Conservation (phyloP, 2,329 filamentous ascomycete genomes). For the Gnomoniopsis sp. region DNA sequence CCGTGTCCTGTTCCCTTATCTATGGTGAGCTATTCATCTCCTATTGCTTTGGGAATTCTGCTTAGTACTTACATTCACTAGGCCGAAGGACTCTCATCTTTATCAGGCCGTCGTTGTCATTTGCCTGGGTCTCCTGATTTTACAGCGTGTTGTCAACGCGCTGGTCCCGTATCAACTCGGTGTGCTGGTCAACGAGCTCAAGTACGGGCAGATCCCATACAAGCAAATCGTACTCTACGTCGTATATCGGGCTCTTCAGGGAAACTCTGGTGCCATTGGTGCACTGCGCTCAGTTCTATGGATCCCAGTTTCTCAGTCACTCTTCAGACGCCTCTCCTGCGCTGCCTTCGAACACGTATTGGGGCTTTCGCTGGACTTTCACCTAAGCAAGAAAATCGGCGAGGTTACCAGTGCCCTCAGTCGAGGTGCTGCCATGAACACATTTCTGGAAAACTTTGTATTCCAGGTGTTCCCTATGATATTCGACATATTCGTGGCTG, state of each 20-base stretch:
- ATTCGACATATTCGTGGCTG: slow-evolving; percentile 46
- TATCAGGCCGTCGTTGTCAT: slow-evolving; percentile 39
- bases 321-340: slow-evolving; percentile 39
- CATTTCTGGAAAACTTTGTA: slow-evolving; percentile 44
- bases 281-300: slow-evolving; percentile 41
- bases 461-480: slow-evolving; percentile 51
- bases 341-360: slow-evolving; percentile 47
- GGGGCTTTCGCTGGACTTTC: slow-evolving; percentile 46
- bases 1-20: slow-evolving; percentile 40
- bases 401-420: slow-evolving; percentile 48
- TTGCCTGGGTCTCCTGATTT: slow-evolving; percentile 37
- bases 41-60: slow-evolving; percentile 11
- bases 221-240: slow-evolving; percentile 41
- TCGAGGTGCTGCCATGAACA: slow-evolving; percentile 45
- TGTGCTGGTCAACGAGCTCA: slow-evolving; percentile 36
- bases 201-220: slow-evolving; percentile 38
- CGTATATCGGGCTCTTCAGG: slow-evolving; percentile 41
- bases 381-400: slow-evolving; percentile 47
- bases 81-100: slow-evolving; percentile 36
- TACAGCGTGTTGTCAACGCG: slow-evolving; percentile 41
- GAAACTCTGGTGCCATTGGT: slow-evolving; percentile 41
- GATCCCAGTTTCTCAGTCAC: slow-evolving; percentile 44
- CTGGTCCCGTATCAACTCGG: slow-evolving; percentile 41
- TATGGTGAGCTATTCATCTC: slow-evolving; percentile 29
- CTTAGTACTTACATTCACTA: slow-evolving; percentile 21